Percentiles rank a stretch among this genome's conserved stretches.
These are phyloP conservation scores for Ustilago sp. DNA, from an alignment of 1,284 basidiomycete genomes.

Conservation along the genomic window DNA sequence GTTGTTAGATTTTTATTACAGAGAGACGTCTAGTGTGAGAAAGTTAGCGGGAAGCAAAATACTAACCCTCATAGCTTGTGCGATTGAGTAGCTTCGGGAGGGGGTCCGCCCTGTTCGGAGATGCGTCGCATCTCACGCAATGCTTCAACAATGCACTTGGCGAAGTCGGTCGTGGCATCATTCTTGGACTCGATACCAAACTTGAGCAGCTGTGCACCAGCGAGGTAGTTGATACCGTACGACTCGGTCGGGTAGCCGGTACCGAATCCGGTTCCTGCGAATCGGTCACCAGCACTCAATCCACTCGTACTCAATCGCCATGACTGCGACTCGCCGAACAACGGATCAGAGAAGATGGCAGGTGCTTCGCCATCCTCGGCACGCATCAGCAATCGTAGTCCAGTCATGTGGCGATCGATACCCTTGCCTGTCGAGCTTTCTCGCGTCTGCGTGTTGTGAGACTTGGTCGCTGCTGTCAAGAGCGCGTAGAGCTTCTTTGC, in stretches of 20 bases:
- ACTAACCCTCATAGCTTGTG: constrained; percentile 47
- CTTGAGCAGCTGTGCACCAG: constrained; percentile 83
- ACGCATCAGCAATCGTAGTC: constrained; percentile 75
- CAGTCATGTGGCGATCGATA: constrained; percentile 91
- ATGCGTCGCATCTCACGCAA: constrained; percentile 79
- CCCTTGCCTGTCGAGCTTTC: constrained; percentile 86
- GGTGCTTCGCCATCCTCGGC: constrained; percentile 59
- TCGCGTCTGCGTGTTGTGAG: constrained; percentile 81
- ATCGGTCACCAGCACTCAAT: constrained; percentile 84
- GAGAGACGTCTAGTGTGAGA: not conserved
- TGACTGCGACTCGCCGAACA: constrained; percentile 81
- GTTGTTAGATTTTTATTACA: not conserved
- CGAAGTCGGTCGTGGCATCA: constrained; percentile 82
- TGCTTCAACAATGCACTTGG: constrained; percentile 77
- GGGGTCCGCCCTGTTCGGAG: constrained; percentile 71
- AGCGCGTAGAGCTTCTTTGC: constrained; percentile 74
- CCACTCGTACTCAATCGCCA: constrained; percentile 96
- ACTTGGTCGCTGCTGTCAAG: constrained; percentile 78
- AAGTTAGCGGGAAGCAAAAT: not conserved
- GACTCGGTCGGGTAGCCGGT: constrained; percentile 58
- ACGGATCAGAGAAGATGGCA: constrained; percentile 73
- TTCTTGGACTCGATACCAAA: constrained; percentile 94
- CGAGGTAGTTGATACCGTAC: constrained; percentile 74
- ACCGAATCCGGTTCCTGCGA: constrained; percentile 86
- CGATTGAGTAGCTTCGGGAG: constrained; percentile 39